Percentiles rank a stretch among this genome's conserved stretches.
phyloP scores from a whole-genome alignment of 345 rosid species.

The Diplotaxis tenuifolia region DNA sequence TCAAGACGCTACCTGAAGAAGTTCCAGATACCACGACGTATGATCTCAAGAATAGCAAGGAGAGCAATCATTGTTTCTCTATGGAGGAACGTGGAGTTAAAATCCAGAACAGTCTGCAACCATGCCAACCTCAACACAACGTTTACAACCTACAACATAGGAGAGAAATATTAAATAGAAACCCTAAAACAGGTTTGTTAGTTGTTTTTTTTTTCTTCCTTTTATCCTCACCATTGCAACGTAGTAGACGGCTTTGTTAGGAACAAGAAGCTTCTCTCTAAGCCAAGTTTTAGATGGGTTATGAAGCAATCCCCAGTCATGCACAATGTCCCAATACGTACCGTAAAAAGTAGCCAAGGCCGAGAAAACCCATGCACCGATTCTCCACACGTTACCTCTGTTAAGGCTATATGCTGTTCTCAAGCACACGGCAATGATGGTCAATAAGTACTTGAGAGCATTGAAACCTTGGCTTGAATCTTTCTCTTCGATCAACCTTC shows the following conservation, averaged over 20 bases:
- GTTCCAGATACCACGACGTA: conserved; percentile 77
- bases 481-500: conserved; percentile 60
- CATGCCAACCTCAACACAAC: conserved; percentile 63
- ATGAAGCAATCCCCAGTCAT: conserved; percentile 73
- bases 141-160: conserved; percentile 42
- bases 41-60: conserved; percentile 63
- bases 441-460: conserved; percentile 52
- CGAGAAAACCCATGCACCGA: conserved; percentile 41
- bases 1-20: conserved; percentile 52
- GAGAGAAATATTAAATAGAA: background rate
- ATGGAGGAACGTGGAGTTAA: conserved; percentile 38
- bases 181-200: background rate
- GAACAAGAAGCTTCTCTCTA: conserved; percentile 48
- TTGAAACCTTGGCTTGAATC: conserved; percentile 55
- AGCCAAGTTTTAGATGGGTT: conserved; percentile 51
- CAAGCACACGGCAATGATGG: conserved; percentile 55
- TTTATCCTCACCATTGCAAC: conserved; percentile 50
- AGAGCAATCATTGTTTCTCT: conserved; percentile 43
- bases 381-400: conserved; percentile 38
- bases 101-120: conserved; percentile 56
- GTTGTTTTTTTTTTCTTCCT: background rate
- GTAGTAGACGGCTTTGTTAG: conserved; percentile 41
- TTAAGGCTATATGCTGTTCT: conserved; percentile 53
- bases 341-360: background rate
- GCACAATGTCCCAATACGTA: conserved; percentile 54